Conservation (phyloP, 2,329 filamentous ascomycete species). For the Hymenoscyphus albidus region DNA sequence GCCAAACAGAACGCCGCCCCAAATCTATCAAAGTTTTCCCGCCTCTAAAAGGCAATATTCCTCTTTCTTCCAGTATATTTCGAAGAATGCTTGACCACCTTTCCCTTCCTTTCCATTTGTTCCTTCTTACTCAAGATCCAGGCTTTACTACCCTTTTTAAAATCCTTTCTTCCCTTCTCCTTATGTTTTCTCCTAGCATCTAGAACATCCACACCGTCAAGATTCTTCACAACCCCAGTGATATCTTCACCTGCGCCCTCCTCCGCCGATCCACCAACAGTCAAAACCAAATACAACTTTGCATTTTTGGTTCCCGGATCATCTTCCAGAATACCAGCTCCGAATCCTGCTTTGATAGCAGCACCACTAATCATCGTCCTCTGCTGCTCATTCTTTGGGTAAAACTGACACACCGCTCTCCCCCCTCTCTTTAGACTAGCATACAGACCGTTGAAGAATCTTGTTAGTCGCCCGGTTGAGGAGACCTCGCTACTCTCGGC, state of each 20-base stretch:
- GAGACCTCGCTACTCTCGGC: constrained; percentile 84
- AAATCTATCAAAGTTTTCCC: background rate
- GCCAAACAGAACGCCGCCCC: constrained; percentile 1
- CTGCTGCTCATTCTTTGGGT: constrained; percentile 92
- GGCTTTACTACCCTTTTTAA: constrained; percentile 77
- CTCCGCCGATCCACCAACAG: constrained; percentile 63
- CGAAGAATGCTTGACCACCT: constrained; percentile 84
- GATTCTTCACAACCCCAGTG: constrained; percentile 80
- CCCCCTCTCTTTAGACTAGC: constrained; percentile 78
- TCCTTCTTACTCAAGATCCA: constrained; percentile 87
- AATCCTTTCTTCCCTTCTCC: constrained; percentile 43
- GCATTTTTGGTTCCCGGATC: constrained; percentile 94
- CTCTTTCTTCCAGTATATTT: constrained; percentile 94
- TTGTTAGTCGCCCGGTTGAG: constrained; percentile 68
- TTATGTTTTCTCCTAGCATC: constrained; percentile 44
- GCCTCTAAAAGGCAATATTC: constrained; percentile 65
- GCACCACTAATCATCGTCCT: constrained; percentile 87
- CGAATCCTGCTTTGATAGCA: constrained; percentile 90
- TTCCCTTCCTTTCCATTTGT: constrained; percentile 92
- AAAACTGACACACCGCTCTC: constrained; percentile 93
- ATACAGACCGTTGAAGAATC: constrained; percentile 94
- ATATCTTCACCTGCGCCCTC: constrained; percentile 68
- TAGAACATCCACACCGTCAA: constrained; percentile 79
- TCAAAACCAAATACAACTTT: constrained; percentile 94
- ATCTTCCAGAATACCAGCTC: constrained; percentile 90